These are phyloP conservation scores for Kwoniella shandongensis DNA, from an alignment of 768 basidiomycete genomes.

Conservation along the genomic window DNA sequence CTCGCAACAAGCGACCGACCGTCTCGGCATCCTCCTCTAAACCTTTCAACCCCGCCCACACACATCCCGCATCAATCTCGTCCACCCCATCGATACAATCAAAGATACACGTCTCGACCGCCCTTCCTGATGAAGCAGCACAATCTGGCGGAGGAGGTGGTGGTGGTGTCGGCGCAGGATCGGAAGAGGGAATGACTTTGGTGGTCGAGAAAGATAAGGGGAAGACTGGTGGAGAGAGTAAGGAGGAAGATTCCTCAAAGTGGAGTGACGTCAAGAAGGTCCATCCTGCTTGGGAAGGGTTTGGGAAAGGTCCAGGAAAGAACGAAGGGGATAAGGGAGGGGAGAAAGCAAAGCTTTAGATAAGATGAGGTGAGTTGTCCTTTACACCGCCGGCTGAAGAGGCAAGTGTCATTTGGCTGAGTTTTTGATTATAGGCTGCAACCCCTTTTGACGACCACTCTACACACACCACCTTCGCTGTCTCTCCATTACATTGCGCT, in stretches of 20 bases:
- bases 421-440: too few relatives aligned
- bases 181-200: slow-evolving; percentile 14
- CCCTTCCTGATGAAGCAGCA: slow-evolving; percentile 14
- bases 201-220: slow-evolving; percentile 5
- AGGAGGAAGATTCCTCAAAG: slow-evolving; percentile 4
- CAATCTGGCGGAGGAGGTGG: slow-evolving; percentile 28
- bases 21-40: not conserved
- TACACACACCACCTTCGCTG: too few relatives aligned
- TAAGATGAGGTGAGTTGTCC: not conserved
- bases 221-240: slow-evolving; percentile 3
- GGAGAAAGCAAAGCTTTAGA: slow-evolving; percentile 25
- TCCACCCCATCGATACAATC: slow-evolving; percentile 14
- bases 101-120: slow-evolving; percentile 7
- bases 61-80: slow-evolving; percentile 27
- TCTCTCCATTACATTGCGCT: too few relatives aligned
- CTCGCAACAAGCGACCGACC: slow-evolving; percentile 13
- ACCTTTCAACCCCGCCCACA: slow-evolving; percentile 18
- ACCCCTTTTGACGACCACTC: too few relatives aligned
- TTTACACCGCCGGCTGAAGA: too few relatives aligned
- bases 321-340: slow-evolving; percentile 3
- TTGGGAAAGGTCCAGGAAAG: slow-evolving; percentile 15
- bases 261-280: slow-evolving; percentile 29
- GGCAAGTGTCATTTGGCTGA: too few relatives aligned
- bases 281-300: slow-evolving; percentile 40
- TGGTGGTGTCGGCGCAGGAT: slow-evolving; percentile 25